Percentiles rank a stretch among this genome's conserved stretches.
phyloP scores from a whole-genome alignment of 352 stramenopile species.

The Phytophthora tentaculata region DNA sequence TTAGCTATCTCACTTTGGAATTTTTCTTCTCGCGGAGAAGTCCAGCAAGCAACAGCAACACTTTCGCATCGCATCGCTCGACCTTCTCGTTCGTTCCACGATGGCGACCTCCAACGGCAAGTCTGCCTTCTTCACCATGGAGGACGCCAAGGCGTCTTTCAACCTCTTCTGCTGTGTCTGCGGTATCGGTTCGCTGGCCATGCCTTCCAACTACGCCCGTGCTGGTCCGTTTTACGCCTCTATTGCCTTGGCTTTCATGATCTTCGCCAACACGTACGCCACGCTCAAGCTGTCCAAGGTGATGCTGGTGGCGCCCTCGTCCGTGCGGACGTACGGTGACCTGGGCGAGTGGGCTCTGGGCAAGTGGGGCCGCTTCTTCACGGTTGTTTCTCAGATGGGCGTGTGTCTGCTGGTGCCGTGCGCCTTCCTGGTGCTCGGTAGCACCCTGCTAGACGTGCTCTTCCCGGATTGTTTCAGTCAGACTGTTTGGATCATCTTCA shows the following conservation, averaged over 20 bases:
- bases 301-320: constrained; percentile 50
- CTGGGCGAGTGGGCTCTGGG: constrained; percentile 46
- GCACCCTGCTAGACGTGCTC: constrained; percentile 46
- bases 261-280: constrained; percentile 62
- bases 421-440: constrained; percentile 57
- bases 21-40: constrained; percentile 32
- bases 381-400: constrained; percentile 49
- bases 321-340: constrained; percentile 58
- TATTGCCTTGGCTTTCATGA: constrained; percentile 58
- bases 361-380: constrained; percentile 41
- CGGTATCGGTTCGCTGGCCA: constrained; percentile 59
- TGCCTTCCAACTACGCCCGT: constrained; percentile 61
- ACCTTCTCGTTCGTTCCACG: constrained; percentile 27
- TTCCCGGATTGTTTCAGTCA: constrained; percentile 51
- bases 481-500: constrained; percentile 5
- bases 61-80: constrained; percentile 1
- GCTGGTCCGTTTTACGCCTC: constrained; percentile 50
- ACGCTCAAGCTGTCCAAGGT: constrained; percentile 55
- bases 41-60: constrained; percentile 15
- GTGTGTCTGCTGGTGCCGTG: constrained; percentile 49
- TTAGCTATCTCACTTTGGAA: constrained; percentile 38
- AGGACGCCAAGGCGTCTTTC: constrained; percentile 54
- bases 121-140: constrained; percentile 47
- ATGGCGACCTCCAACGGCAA: constrained; percentile 41
- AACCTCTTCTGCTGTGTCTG: constrained; percentile 54